phyloP scores from a whole-genome alignment of 352 stramenopile species.

The Phytophthora sansomeana region DNA sequence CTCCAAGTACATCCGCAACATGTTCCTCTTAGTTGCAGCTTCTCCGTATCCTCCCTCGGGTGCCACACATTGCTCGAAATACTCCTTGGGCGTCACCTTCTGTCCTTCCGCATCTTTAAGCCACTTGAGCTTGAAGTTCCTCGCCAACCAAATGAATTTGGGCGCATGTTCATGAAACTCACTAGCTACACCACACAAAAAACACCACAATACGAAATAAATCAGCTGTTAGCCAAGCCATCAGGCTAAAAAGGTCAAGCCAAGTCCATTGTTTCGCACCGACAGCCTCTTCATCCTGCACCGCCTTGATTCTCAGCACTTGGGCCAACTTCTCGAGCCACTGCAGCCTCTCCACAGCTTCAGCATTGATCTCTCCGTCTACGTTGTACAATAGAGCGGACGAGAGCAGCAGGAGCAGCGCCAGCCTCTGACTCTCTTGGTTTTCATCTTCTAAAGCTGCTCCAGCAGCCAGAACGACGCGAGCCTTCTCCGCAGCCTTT shows the following conservation, averaged over 20 bases:
- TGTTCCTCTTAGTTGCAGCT: slow-evolving; percentile 56
- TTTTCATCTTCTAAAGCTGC: slow-evolving; percentile 8
- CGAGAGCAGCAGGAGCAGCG: slow-evolving; percentile 66
- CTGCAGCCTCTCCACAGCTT: slow-evolving; percentile 52
- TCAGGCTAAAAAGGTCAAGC: neutral
- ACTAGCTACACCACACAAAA: slow-evolving; percentile 27
- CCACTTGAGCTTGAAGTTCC: slow-evolving; percentile 81
- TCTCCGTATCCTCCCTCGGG: slow-evolving; percentile 69
- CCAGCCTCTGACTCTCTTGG: slow-evolving; percentile 30
- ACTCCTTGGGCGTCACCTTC: slow-evolving; percentile 58
- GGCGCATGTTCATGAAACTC: slow-evolving; percentile 63
- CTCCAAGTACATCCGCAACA: slow-evolving; percentile 67
- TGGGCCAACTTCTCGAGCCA: slow-evolving; percentile 54
- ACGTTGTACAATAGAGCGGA: slow-evolving; percentile 68
- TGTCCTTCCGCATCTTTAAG: slow-evolving; percentile 48
- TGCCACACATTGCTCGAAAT: slow-evolving; percentile 54
- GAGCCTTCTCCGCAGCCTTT: slow-evolving; percentile 8
- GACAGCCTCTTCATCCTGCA: slow-evolving; percentile 68
- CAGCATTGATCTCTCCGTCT: slow-evolving; percentile 58
- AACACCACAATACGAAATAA: neutral
- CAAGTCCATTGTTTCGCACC: slow-evolving; percentile 27
- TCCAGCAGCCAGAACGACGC: slow-evolving; percentile 38
- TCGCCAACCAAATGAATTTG: slow-evolving; percentile 68
- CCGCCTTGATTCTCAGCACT: slow-evolving; percentile 56
- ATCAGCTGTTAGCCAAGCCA: slow-evolving; percentile 18